Base-by-base conservation (phyloP, 805 yeast species). In the Candida glaebosa region DNA sequence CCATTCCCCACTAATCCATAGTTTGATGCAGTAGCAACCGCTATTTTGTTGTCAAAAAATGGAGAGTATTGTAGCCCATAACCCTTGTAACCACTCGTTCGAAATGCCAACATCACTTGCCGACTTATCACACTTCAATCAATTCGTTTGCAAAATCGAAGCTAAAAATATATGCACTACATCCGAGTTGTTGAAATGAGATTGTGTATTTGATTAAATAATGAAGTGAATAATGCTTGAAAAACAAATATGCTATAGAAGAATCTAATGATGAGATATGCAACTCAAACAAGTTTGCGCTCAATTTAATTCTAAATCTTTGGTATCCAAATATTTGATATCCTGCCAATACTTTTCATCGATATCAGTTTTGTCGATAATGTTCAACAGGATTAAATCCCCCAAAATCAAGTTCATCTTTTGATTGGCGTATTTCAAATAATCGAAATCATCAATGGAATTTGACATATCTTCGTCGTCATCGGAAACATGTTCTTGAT, bases 1-100 rank as follows among this genome's bases (percentile, higher is more conserved):
- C 99, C 99, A 61, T 91, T 91, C 2, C 99, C 99, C 3, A 89
- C 96, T 3, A 91, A 68, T 1, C 98, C 98, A 61, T 81, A 91
- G 65, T 91, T 93, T 19, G 97, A 88, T 1, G 96, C 83, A 0
- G 95, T 74, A 0, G 96, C 95, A 24, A 88, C 91, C 0, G 96
- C 96, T 17, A 91, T 56, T 54, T 87, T 85, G 65, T 85, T 87
- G 61, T 91, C 98, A 52, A 80, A 86, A 54, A 81, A 91, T 1
- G 98, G 97, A 0, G 96, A 88, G 67, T 91, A 93, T 53, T 83
- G 84, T 12, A 89, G 84, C 0, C 84, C 82, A 57, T 87, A 87
- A 12, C 97, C 97, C 56, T 88, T 84, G 62, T 78, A 88, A 0
- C 96, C 96, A 14, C 69, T 64, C 18, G 95, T 87, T 50, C 86